A percentile compares a stretch with the other conserved stretches of the same genome.
These are phyloP conservation scores for Lactuca sativa DNA, from an alignment of 129 eudicot species.

Conservation along the genomic window DNA sequence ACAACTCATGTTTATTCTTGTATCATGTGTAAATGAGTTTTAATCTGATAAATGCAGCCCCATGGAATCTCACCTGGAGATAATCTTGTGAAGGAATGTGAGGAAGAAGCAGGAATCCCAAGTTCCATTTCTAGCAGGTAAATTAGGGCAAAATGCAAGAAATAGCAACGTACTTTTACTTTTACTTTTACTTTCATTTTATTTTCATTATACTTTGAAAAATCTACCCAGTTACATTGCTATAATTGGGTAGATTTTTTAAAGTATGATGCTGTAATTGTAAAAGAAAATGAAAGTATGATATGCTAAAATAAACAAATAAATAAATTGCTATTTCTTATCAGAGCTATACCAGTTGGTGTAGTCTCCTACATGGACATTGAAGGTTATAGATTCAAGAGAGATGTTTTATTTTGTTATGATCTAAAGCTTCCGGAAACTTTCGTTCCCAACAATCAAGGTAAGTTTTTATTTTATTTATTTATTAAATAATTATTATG, in stretches of 20 bases:
- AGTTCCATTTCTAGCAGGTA: constrained; percentile 57
- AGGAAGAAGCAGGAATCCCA: constrained; percentile 94
- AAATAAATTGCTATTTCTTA: too few species aligned
- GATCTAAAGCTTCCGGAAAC: constrained; percentile 85
- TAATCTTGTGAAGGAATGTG: constrained; percentile 88
- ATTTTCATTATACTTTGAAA: too few species aligned
- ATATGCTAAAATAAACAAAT: too few species aligned
- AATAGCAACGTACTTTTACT: background rate
- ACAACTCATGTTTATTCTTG: background rate
- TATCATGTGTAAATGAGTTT: constrained; percentile 3
- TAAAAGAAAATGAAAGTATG: too few species aligned
- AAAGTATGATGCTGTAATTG: too few species aligned
- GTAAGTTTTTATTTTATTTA: constrained; percentile 30
- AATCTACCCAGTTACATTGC: too few species aligned
- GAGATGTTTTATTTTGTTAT: constrained; percentile 94
- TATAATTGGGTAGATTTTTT: too few species aligned
- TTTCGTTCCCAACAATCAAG: constrained; percentile 72
- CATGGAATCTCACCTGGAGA: constrained; percentile 79
- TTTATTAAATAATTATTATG: too few species aligned
- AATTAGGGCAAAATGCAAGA: background rate
- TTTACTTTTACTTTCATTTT: too few species aligned
- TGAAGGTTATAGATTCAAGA: constrained; percentile 73
- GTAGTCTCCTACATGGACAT: constrained; percentile 85
- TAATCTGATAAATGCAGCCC: constrained; percentile 49
- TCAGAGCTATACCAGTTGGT: constrained; percentile 77